Base-by-base conservation (phyloP, 768 basidiomycete species). In the Rhizopogon vesiculosus region DNA sequence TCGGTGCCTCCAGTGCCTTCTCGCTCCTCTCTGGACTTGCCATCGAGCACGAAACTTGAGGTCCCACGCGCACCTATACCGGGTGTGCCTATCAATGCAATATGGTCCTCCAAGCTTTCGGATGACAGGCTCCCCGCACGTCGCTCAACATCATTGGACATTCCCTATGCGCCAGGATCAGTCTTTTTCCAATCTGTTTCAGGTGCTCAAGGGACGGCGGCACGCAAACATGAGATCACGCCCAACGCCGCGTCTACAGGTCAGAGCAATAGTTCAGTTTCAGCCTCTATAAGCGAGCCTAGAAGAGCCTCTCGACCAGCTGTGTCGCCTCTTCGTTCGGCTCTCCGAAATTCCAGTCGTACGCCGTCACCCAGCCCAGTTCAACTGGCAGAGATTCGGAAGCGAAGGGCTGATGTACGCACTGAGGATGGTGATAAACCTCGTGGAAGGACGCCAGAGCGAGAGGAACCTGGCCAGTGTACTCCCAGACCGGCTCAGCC, bases 291-390 rank as follows among this genome's bases (percentile, higher is more conserved):
- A 38, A 49, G 19, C 19, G 19, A 35, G 15, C 15, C 19, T 8
- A 35, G 15, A 35, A 22, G 44, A 9, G 33, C 51, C 7, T 57
- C 55, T 2, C 64, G 69, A 7, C 74, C 75, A 3, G 70, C 72
- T 8, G 79, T 77, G 65, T 66, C 73, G 28, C 86, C 87, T 0
- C 62, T 90, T 33, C 75, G 79, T 53, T 87, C 86, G 53, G 88
- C 86, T 22, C 59, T 90, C 69, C 78, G 80, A 60, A 78, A 79
- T 56, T 44, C 75, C 12, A 82, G 78, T 56, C 67, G 78, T 45
- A 76, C 78, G 25, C 78, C 81, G 8, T 81, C 82, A 22, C 82
- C 82, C 7, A 55, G 66, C 48, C 65, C 64, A 0, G 58, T 31
- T 18, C 48, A 42, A 39, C 40, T 42, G n/a, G 18, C 22, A 42